phyloP scores from a whole-genome alignment of 169 alveolate genomes.

The Eimeria maxima region DNA sequence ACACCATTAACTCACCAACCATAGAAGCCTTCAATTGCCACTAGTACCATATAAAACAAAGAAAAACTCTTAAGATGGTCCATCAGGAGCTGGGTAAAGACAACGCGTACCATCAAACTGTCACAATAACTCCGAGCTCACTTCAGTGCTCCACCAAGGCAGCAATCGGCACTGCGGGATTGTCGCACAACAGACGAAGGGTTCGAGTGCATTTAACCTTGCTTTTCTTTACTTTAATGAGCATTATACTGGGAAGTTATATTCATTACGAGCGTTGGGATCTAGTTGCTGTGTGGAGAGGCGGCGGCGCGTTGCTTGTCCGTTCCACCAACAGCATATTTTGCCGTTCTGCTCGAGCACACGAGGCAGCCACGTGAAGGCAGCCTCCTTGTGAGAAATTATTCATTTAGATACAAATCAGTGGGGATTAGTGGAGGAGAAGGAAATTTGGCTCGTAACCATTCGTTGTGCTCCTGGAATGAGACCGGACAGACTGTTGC shows the following conservation, averaged over 20 bases:
- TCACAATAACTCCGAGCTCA: background rate
- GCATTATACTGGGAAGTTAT: too few relatives aligned
- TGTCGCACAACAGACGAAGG: background rate
- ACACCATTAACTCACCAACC: background rate
- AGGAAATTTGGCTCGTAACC: too few relatives aligned
- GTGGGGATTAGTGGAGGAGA: background rate
- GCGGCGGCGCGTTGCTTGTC: too few relatives aligned
- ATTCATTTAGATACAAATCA: background rate
- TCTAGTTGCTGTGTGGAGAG: too few relatives aligned
- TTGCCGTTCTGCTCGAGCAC: background rate
- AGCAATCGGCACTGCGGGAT: background rate
- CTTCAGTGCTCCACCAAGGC: background rate
- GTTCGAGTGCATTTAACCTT: background rate
- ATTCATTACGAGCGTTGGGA: too few relatives aligned
- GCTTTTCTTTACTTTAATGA: background rate
- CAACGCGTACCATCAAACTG: too few relatives aligned
- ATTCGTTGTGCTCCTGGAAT: background rate
- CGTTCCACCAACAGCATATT: too few relatives aligned
- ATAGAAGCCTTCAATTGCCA: background rate
- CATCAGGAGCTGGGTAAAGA: too few relatives aligned
- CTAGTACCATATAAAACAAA: too few relatives aligned
- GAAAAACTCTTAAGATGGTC: too few relatives aligned
- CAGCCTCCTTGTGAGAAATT: background rate
- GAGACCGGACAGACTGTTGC: background rate
- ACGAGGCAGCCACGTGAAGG: background rate